A percentile compares a stretch with the other conserved stretches of the same genome.
These are phyloP conservation scores for California macrophylla DNA, from an alignment of 441 rosid species.

Conservation along the genomic window DNA sequence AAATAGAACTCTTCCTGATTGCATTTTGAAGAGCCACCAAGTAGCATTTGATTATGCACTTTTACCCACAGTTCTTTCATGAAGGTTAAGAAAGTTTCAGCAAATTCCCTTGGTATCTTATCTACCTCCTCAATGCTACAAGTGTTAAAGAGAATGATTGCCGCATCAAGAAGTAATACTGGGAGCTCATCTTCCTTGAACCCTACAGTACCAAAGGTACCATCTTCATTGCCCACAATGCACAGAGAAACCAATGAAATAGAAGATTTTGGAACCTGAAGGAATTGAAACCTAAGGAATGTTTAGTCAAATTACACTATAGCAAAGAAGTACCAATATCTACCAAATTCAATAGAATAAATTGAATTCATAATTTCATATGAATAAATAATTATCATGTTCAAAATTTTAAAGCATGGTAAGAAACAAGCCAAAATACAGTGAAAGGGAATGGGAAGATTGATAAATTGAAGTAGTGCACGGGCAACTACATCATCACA, in stretches of 20 bases:
- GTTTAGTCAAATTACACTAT: constrained; percentile 19
- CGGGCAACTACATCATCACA: background rate
- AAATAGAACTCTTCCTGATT: constrained; percentile 18
- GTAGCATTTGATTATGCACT: constrained; percentile 27
- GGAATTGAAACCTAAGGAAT: constrained; percentile 30
- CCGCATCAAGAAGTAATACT: constrained; percentile 30
- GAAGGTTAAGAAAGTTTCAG: constrained; percentile 23
- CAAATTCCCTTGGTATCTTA: constrained; percentile 29
- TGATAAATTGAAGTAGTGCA: background rate
- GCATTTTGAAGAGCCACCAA: constrained; percentile 14
- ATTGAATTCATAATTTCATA: background rate
- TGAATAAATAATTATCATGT: background rate
- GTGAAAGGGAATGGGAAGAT: background rate
- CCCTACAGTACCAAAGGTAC: constrained; percentile 19
- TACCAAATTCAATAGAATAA: constrained; percentile 5
- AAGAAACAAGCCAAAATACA: background rate
- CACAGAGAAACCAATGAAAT: constrained; percentile 18
- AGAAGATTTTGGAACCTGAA: constrained; percentile 34
- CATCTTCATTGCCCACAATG: constrained; percentile 17
- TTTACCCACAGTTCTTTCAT: constrained; percentile 36
- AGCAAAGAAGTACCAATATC: background rate
- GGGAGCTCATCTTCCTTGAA: constrained; percentile 25
- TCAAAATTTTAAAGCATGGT: background rate
- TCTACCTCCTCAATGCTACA: constrained; percentile 30
- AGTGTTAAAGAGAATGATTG: constrained; percentile 33